A percentile compares a stretch with the other conserved stretches of the same genome.
Conservation (phyloP, 2,329 filamentous ascomycete species). For the Aspergillus pseudotamarii region DNA sequence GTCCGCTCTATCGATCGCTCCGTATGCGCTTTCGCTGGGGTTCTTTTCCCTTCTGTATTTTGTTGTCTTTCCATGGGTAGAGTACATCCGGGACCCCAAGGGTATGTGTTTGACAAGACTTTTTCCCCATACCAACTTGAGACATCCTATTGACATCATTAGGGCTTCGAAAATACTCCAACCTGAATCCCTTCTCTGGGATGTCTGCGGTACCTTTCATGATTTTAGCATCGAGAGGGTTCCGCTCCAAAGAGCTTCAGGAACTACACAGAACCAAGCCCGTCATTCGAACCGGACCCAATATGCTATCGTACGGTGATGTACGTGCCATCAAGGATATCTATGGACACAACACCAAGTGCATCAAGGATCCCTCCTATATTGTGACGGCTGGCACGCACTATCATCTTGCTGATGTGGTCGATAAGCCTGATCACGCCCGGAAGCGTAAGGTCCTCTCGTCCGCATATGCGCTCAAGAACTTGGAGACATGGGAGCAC, state of each 20-base stretch:
- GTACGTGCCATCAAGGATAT: constrained; percentile 54
- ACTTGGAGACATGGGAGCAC: constrained; percentile 58
- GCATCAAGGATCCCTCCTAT: constrained; percentile 55
- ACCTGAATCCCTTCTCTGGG: constrained; percentile 47
- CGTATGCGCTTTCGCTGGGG: constrained; percentile 27
- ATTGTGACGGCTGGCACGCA: constrained; percentile 50
- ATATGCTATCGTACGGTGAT: constrained; percentile 47
- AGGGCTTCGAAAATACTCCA: constrained; percentile 53
- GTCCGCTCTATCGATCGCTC: constrained; percentile 22
- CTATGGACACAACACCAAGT: constrained; percentile 55
- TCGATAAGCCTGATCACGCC: constrained; percentile 56
- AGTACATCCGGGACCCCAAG: constrained; percentile 33
- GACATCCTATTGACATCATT: background rate
- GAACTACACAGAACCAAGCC: constrained; percentile 52
- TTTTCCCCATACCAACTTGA: too few relatives aligned
- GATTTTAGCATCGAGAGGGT: constrained; percentile 46
- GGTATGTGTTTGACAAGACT: constrained; percentile 18
- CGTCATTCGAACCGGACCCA: constrained; percentile 52
- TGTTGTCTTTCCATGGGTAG: constrained; percentile 26
- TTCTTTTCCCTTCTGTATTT: constrained; percentile 30
- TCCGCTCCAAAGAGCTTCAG: constrained; percentile 47
- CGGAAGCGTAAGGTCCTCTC: constrained; percentile 56
- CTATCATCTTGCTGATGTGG: constrained; percentile 56
- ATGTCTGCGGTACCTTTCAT: constrained; percentile 53
- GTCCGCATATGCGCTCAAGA: constrained; percentile 56